Evolutionary conservation across 139 green algal species (phyloP).

Genomic region (Chlorella sp.): DNA sequence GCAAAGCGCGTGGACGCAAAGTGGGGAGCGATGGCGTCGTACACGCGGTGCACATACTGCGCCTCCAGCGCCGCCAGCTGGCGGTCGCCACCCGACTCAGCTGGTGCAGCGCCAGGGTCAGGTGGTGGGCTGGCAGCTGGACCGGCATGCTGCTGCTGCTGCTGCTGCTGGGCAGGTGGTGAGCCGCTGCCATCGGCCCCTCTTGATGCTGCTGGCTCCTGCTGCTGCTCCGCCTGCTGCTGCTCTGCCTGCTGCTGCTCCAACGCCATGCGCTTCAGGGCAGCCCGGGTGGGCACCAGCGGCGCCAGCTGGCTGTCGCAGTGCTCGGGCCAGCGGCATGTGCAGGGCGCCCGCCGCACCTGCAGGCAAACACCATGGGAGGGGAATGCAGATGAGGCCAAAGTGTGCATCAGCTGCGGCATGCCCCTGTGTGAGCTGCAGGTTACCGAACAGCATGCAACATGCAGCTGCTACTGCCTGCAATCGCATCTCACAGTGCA

Average conservation of each 20-base stretch:
- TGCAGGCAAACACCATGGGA: conserved; percentile 25
- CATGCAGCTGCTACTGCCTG: background rate
- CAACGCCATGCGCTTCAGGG: conserved; percentile 9
- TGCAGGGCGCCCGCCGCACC: conserved; percentile 70
- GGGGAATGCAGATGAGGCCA: background rate
- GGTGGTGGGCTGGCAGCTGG: background rate
- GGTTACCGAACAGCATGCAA: too few species aligned
- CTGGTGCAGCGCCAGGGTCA: background rate
- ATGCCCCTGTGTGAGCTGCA: background rate
- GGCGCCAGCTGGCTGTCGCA: conserved; percentile 90
- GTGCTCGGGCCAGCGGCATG: conserved; percentile 78
- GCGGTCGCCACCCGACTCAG: background rate
- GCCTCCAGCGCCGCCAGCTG: conserved; percentile 58
- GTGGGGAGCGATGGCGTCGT: conserved; percentile 96
- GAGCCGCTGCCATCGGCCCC: too few species aligned
- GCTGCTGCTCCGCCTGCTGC: conserved; percentile 17
- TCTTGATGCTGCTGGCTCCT: conserved; percentile 34
- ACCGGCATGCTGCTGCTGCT: background rate
- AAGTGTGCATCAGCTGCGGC: background rate
- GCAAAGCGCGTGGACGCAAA: conserved; percentile 94
- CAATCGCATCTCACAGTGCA: background rate
- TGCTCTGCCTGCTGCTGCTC: background rate
- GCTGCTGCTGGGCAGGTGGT: background rate
- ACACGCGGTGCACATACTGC: conserved; percentile 86
- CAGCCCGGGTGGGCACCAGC: conserved; percentile 74